Evolutionary conservation across 768 basidiomycete genomes (phyloP), one percentile per base, ranked within the genome.

Genomic region (Rhizopogon rudus): DNA sequence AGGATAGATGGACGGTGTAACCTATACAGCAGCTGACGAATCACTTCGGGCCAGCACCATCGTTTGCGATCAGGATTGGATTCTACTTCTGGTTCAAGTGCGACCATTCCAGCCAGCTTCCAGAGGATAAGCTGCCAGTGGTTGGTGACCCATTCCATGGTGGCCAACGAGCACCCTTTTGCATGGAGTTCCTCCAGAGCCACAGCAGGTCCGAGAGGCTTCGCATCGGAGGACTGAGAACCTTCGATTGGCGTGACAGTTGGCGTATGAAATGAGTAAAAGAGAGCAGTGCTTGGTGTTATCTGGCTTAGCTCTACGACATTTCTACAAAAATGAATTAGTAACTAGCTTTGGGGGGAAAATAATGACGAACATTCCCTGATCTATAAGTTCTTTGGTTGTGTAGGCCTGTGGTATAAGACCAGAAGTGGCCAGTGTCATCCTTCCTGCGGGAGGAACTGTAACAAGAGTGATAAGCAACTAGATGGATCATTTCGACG

Each of bases 71-170:
- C 60, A 48, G 77, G 73, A 44, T 79, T 70, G 13, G 57, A 64
- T 63, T 84, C 84, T 40, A 75, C 72, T 25, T 77, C 67, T 4
- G 94, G 93, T 55, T 91, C 84, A 1, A 93, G 76, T 37, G 79
- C 75, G 1, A 85, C 87, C 80, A 93, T 83, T 12, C 91, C 88
- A 3, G 93, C 92, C 20, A 97, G 71, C 72, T 99, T 99, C 97
- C 97, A 99, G 3, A 99, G 77, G 31, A 98, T 83, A 44, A 94
- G 71, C 9, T 73, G 69, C 91, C 93, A 99, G 62, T 97, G 94
- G 63, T 98, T 98, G 50, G 88, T 81, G 1, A 97, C 85, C 97
- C 97, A 99, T 22, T 76, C 70, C 59, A 83, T 75, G 7, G 84
- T 89, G 2, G 82, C 89, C 22, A 92, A 77, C 2, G 63, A 67